A percentile compares a stretch with the other conserved stretches of the same genome.
phyloP scores from a whole-genome alignment of 2,329 filamentous ascomycete genomes.

The Pyrenochaeta sp. region DNA sequence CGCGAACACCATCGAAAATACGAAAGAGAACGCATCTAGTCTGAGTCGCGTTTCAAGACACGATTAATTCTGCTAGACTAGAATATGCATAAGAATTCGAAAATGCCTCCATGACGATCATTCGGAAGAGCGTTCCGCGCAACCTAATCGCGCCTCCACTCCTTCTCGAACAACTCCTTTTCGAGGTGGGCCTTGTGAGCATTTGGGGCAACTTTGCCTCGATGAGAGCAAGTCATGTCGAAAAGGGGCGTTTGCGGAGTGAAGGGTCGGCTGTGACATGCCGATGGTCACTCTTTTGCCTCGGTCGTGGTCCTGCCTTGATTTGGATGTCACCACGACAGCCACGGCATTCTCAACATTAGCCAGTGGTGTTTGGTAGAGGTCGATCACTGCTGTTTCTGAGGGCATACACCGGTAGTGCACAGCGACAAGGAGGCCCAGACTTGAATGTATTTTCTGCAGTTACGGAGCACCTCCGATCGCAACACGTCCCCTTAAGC shows the following conservation, averaged over 20 bases:
- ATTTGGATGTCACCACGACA: constrained; percentile 1
- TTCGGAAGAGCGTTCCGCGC: background rate
- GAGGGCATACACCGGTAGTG: background rate
- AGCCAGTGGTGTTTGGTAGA: background rate
- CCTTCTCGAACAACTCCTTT: constrained; percentile 1
- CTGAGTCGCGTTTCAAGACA: constrained; percentile 1
- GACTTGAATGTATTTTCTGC: background rate
- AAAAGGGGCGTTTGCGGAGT: background rate
- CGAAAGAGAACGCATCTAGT: background rate
- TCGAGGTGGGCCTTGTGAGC: background rate
- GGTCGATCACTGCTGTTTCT: background rate
- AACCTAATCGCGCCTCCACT: background rate
- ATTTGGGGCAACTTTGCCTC: no score
- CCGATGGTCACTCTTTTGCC: background rate
- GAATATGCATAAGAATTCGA: background rate
- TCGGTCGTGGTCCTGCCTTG: background rate
- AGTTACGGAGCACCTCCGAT: background rate
- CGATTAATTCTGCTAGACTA: background rate
- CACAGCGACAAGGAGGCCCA: background rate
- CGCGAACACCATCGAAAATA: background rate
- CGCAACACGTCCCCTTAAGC: no score
- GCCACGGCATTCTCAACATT: background rate
- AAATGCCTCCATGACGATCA: background rate
- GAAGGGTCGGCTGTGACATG: background rate
- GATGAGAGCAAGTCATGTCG: background rate